A percentile compares a stretch with the other conserved stretches of the same genome.
phyloP scores from a whole-genome alignment of 768 basidiomycete genomes.

The Boletus edulis region DNA sequence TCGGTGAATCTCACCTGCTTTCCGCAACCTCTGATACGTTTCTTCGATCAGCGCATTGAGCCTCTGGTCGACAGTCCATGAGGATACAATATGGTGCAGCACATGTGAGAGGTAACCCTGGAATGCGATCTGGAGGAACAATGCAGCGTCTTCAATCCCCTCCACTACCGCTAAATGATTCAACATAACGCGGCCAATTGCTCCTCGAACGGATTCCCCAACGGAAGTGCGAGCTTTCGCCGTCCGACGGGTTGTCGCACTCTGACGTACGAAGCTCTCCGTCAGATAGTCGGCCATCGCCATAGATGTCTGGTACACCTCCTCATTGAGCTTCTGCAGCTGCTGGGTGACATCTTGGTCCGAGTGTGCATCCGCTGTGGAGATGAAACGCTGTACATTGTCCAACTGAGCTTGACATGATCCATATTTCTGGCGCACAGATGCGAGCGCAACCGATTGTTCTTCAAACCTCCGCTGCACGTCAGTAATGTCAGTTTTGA shows the following conservation, averaged over 20 bases:
- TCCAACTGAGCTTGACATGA: neutral
- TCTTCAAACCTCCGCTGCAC: neutral
- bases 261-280: neutral
- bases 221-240: neutral
- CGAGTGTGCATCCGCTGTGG: slow-evolving; percentile 2
- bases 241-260: neutral
- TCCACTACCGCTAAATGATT: neutral
- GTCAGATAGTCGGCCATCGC: neutral
- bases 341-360: slow-evolving; percentile 3
- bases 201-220: neutral
- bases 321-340: slow-evolving; percentile 1
- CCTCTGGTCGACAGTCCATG: slow-evolving; percentile 3
- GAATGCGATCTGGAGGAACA: slow-evolving; percentile 7
- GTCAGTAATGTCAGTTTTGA: too few relatives aligned
- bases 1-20: neutral
- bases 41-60: neutral
- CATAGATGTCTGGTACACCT: neutral
- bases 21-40: neutral
- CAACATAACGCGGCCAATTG: neutral
- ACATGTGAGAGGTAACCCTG: slow-evolving; percentile 1
- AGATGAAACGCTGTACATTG: neutral
- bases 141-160: neutral
- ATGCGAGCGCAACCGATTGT: neutral
- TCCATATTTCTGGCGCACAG: neutral
- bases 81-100: neutral